A percentile compares a stretch with the other conserved stretches of the same genome.
Evolutionary conservation across 257 asterid genomes (phyloP).

Genomic region (Jacaranda mimosifolia): DNA sequence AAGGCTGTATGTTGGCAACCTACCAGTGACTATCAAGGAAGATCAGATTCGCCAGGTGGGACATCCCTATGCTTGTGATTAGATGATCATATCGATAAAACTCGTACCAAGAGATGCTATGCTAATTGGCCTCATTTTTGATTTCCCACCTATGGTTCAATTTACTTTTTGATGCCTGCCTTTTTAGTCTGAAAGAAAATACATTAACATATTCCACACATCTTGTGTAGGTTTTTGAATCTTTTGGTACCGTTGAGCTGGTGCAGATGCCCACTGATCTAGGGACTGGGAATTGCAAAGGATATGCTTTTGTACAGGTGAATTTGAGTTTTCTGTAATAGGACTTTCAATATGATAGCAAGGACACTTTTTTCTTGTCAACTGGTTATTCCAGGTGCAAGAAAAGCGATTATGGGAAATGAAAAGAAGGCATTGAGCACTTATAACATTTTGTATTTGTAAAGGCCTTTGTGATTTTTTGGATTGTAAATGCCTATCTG

Average conservation of each 20-base stretch:
- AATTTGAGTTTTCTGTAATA: slow-evolving; percentile 36
- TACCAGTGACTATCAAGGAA: slow-evolving; percentile 68
- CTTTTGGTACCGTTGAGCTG: slow-evolving; percentile 76
- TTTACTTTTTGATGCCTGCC: neutral
- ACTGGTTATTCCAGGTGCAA: slow-evolving; percentile 32
- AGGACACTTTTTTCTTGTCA: slow-evolving; percentile 24
- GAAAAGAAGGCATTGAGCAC: slow-evolving; percentile 10
- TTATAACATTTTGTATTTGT: slow-evolving; percentile 19
- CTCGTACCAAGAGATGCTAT: slow-evolving; percentile 9
- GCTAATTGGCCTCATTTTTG: slow-evolving; percentile 2
- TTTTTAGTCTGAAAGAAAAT: neutral
- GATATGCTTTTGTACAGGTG: slow-evolving; percentile 80
- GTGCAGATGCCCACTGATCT: slow-evolving; percentile 76
- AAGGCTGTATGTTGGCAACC: slow-evolving; percentile 73
- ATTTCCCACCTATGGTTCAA: slow-evolving; percentile 7
- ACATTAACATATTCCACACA: neutral
- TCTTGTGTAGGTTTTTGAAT: slow-evolving; percentile 65
- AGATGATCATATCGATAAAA: slow-evolving; percentile 27
- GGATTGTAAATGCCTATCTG: slow-evolving; percentile 18
- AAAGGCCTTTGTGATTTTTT: slow-evolving; percentile 15
- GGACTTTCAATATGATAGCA: slow-evolving; percentile 7
- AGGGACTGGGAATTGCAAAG: slow-evolving; percentile 68
- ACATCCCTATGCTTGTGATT: slow-evolving; percentile 18
- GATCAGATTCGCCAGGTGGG: slow-evolving; percentile 78
- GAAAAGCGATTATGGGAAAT: slow-evolving; percentile 10